Conservation (phyloP, 495 filamentous ascomycete genomes). For the Tirmania nivea region DNA sequence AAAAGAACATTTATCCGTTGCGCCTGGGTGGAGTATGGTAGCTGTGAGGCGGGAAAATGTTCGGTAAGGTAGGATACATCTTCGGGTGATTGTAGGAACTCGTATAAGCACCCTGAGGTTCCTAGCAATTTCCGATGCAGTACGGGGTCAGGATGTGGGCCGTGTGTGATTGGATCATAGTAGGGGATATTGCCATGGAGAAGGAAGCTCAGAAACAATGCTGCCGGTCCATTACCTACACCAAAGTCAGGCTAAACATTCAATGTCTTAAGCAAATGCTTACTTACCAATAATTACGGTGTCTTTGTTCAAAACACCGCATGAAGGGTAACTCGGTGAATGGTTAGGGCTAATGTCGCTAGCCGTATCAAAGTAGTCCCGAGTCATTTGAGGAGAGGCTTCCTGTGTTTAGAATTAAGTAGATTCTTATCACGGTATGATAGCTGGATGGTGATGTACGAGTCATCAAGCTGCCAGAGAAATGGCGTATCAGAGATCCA, state of each 20-base stretch:
- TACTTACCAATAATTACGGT: background rate
- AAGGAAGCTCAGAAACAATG: conserved; percentile 45
- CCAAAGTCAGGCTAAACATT: background rate
- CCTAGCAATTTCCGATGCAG: conserved; percentile 33
- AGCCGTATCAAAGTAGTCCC: background rate
- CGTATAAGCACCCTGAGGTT: conserved; percentile 26
- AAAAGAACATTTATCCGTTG: conserved; percentile 42
- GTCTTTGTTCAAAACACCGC: background rate
- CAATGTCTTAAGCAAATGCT: background rate
- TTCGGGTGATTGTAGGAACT: conserved; percentile 17
- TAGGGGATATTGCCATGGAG: conserved; percentile 43
- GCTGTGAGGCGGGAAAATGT: conserved; percentile 34
- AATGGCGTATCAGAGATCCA: background rate
- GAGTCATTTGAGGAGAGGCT: background rate
- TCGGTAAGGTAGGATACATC: conserved; percentile 27
- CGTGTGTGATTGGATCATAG: conserved; percentile 28
- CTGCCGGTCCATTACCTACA: conserved; percentile 40
- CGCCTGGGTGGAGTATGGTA: conserved; percentile 44
- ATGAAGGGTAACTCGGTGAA: background rate
- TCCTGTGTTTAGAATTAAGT: background rate
- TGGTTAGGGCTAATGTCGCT: background rate
- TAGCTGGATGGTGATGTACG: background rate
- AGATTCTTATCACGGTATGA: background rate
- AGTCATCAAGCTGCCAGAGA: background rate
- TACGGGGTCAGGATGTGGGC: conserved; percentile 37